These are phyloP conservation scores for Claviceps fusiformis DNA, from an alignment of 2,329 filamentous ascomycete species.

Conservation along the genomic window DNA sequence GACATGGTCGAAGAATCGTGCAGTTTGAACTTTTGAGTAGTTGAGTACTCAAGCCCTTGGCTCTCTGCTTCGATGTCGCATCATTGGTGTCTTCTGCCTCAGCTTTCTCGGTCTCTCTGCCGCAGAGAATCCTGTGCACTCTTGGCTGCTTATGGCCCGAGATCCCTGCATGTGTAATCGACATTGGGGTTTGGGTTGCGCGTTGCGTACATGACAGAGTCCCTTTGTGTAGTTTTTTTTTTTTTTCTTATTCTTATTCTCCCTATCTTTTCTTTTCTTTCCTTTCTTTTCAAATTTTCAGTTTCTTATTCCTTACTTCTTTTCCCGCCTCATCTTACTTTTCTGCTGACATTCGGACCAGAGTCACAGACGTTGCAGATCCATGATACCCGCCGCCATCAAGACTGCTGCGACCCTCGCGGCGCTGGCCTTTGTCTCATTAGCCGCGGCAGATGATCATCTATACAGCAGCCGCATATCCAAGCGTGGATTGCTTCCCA, in stretches of 20 bases:
- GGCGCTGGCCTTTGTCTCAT: conserved; percentile 2
- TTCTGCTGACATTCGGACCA: too few relatives aligned
- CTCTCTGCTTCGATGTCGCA: too few relatives aligned
- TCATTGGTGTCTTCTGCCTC: too few relatives aligned
- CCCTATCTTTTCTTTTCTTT: background rate
- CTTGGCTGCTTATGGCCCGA: background rate
- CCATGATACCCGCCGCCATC: background rate
- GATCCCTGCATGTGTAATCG: background rate
- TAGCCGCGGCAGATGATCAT: conserved; percentile 4
- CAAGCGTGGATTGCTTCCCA: conserved; percentile 4
- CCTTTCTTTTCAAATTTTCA: background rate
- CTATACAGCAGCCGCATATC: conserved; percentile 5
- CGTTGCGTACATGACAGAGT: background rate
- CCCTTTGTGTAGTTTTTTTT: background rate
- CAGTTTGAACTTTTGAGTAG: background rate
- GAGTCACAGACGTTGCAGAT: background rate
- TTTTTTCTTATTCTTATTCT: background rate
- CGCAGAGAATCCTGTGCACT: background rate
- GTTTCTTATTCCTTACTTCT: background rate
- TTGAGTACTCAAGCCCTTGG: background rate
- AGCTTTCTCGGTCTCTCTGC: background rate
- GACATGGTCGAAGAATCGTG: background rate
- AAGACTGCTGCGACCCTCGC: conserved; percentile 1
- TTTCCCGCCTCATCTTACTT: background rate
- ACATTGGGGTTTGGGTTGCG: background rate